Base-by-base conservation (phyloP, 2,329 filamentous ascomycete genomes). In the Calonectria honghensis region DNA sequence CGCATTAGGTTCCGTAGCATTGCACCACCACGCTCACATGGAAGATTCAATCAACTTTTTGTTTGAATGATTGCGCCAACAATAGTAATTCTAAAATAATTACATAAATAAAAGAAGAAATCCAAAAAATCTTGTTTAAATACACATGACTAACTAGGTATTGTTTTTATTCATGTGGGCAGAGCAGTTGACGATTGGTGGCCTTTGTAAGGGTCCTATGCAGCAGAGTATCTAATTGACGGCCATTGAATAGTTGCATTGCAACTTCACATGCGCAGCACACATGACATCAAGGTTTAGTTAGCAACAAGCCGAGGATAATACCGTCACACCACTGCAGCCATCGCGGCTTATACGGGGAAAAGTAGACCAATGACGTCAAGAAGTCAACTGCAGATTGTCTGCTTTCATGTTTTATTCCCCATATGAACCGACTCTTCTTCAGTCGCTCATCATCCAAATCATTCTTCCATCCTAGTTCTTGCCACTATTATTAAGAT, bases 401-500 rank as follows among this genome's bases (percentile, higher is more conserved):
- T 54, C 59, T 64, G 68, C 70, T 71, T 37, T 78, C 52, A 71
- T 68, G 71, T 77, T 74, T 48, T 79, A 24, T 57, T 52, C 52
- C 52, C 45, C 63, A 29, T 54, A 31, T 57, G 32, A 72, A 48
- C 63, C 75, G 67, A 70, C 54, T 24, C 52, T 11, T 68, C 48
- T 32, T 66, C 32, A 57, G 50, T 71, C 59, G 50, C 35, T 37
- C 27, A 41, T 51, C 51, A 41, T 52, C 39, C 27, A 20, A 64
- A 64, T 39, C 66, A 57, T 64, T 54, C 59, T 73, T 50, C 66
- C 39, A 32, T 59, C 45, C 59, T 29, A 45, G 67, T 51, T 65
- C 59, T 66, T 61, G 54, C 69, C 76, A 77, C 73, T 77, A 79
- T 68, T 80, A 80, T 79, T 80, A 79, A 66, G 77, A 72, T 68